These are phyloP conservation scores for Gentiana straminea DNA, from an alignment of 257 asterid species.

Conservation along the genomic window DNA sequence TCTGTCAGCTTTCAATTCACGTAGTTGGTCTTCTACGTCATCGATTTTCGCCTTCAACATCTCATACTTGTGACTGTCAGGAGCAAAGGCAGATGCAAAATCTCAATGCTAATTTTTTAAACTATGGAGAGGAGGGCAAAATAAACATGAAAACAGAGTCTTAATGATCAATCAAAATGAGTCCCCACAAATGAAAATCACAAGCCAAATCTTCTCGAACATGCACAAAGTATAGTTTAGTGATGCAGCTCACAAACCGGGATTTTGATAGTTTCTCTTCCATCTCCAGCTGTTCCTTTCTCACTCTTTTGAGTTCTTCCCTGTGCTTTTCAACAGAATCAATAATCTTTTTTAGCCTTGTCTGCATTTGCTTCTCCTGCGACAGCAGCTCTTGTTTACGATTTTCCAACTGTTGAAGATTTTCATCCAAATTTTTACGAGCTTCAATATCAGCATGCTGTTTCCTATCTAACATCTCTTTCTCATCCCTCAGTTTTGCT, in stretches of 20 bases:
- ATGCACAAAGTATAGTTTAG: not conserved
- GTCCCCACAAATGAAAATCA: not conserved
- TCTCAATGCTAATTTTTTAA: too few relatives aligned
- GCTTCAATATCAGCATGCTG: slow-evolving; percentile 89
- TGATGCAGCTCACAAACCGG: slow-evolving; percentile 32
- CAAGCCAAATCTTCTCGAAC: too few relatives aligned
- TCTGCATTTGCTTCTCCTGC: slow-evolving; percentile 84
- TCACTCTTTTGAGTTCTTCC: slow-evolving; percentile 56
- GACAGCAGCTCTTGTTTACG: slow-evolving; percentile 81
- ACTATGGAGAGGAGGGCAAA: too few relatives aligned
- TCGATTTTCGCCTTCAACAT: slow-evolving; percentile 62
- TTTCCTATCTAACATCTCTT: slow-evolving; percentile 91
- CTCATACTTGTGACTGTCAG: slow-evolving; percentile 52
- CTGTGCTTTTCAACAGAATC: slow-evolving; percentile 70
- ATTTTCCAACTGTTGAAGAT: slow-evolving; percentile 76
- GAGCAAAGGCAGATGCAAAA: slow-evolving; percentile 1
- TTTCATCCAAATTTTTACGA: slow-evolving; percentile 82
- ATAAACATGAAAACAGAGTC: too few relatives aligned
- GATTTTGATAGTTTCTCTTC: slow-evolving; percentile 67
- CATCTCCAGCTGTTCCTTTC: slow-evolving; percentile 79
- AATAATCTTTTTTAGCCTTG: slow-evolving; percentile 61
- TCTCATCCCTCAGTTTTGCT: slow-evolving; percentile 84
- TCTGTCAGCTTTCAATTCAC: slow-evolving; percentile 94
- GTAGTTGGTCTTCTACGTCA: slow-evolving; percentile 71
- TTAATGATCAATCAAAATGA: too few relatives aligned